Conservation (phyloP, 768 basidiomycete species). For the Psilocybe sp. region DNA sequence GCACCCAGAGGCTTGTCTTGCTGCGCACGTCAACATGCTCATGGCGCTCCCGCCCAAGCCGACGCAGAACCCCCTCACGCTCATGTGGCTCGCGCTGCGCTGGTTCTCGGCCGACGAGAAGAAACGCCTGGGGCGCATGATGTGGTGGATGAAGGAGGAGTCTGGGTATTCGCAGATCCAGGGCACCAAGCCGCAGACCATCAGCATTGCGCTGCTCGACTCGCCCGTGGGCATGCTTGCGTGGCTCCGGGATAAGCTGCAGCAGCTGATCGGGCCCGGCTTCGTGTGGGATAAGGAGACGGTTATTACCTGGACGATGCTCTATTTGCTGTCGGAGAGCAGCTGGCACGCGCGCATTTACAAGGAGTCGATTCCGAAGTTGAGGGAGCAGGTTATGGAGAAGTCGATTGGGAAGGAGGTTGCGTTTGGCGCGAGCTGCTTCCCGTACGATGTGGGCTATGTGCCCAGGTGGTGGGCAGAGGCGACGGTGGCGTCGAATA, state of each 20-base stretch:
- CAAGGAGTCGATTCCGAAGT: constrained; percentile 21
- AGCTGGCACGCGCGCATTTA: constrained; percentile 32
- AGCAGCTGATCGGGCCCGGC: constrained; percentile 16
- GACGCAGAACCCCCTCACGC: constrained; percentile 17
- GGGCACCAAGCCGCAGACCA: constrained; percentile 41
- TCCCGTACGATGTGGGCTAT: constrained; percentile 36
- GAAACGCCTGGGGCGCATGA: constrained; percentile 22
- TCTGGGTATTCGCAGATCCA: constrained; percentile 36
- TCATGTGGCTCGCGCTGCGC: constrained; percentile 23
- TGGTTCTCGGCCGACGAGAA: constrained; percentile 32
- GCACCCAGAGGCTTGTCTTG: constrained; percentile 23
- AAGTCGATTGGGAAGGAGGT: constrained; percentile 22
- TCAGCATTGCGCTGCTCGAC: constrained; percentile 45
- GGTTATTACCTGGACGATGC: constrained; percentile 36
- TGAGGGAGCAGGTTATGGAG: constrained; percentile 14
- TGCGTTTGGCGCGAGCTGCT: constrained; percentile 38
- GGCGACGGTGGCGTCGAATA: constrained; percentile 32
- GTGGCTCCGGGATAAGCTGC: constrained; percentile 45
- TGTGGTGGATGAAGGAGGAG: constrained; percentile 27
- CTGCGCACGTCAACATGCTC: constrained; percentile 27
- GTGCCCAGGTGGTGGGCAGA: constrained; percentile 40
- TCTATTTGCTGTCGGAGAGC: constrained; percentile 33
- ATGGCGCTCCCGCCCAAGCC: constrained; percentile 21
- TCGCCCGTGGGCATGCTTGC: constrained; percentile 49
- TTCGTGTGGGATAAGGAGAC: constrained; percentile 27